Evolutionary conservation across 768 basidiomycete species (phyloP).

Genomic region (Trametes coccinea): DNA sequence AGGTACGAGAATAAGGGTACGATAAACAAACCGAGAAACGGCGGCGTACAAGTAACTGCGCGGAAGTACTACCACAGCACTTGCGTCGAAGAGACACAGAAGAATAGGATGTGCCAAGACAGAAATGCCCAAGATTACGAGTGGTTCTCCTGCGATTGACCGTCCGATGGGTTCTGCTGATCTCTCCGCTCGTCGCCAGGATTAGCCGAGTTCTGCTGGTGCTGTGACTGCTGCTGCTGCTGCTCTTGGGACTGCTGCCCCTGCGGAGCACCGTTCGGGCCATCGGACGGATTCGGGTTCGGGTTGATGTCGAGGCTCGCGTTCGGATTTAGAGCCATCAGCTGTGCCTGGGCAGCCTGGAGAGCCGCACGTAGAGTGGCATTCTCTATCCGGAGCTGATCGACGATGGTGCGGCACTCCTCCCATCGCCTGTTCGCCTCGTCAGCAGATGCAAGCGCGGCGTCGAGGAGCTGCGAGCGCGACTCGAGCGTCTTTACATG

Average conservation of each 20-base stretch:
- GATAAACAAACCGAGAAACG: constrained; percentile 4
- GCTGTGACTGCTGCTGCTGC: constrained; percentile 1
- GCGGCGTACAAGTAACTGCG: background rate
- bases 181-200: constrained; percentile 5
- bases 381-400: constrained; percentile 84
- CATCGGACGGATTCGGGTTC: constrained; percentile 2
- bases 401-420: constrained; percentile 86
- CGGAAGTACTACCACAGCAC: background rate
- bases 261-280: constrained; percentile 3
- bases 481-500: constrained; percentile 88
- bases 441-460: constrained; percentile 82
- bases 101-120: background rate
- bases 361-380: constrained; percentile 74
- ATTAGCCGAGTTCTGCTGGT: constrained; percentile 1
- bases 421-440: constrained; percentile 90
- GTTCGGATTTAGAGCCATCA: constrained; percentile 22
- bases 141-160: constrained; percentile 21
- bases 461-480: constrained; percentile 81
- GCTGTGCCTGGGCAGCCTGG: constrained; percentile 39
- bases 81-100: background rate
- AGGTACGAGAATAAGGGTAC: constrained; percentile 13
- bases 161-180: constrained; percentile 9
- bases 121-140: background rate
- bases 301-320: constrained; percentile 8
- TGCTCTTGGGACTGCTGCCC: background rate